These are phyloP conservation scores for Forsythia suspensa DNA, from an alignment of 257 asterid genomes.

Conservation along the genomic window DNA sequence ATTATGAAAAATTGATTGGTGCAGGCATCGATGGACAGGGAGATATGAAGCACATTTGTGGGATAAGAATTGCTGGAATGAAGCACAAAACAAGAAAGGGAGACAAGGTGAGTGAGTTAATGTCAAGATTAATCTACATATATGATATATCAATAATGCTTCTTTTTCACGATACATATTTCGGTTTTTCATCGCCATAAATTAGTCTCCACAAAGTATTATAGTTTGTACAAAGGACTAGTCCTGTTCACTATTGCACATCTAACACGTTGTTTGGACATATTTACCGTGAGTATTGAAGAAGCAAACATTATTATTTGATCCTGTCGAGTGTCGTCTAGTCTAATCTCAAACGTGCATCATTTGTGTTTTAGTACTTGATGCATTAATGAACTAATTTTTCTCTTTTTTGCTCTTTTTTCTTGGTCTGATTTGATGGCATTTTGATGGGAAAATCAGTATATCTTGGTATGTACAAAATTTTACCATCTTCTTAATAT, in stretches of 20 bases:
- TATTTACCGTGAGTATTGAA: no score
- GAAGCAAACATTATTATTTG: no score
- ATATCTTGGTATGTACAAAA: slow-evolving; percentile 62
- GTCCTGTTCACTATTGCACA: no score
- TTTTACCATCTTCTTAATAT: not conserved
- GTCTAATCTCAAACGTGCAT: not conserved
- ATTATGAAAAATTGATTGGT: not conserved
- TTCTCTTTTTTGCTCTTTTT: not conserved
- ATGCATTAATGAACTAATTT: not conserved
- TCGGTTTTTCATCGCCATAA: no score
- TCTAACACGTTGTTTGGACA: no score
- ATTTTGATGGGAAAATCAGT: slow-evolving; percentile 47
- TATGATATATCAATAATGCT: not conserved
- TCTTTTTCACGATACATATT: not conserved
- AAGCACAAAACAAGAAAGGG: slow-evolving; percentile 90
- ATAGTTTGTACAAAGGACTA: no score
- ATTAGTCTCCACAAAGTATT: no score
- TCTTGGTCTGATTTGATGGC: slow-evolving; percentile 23
- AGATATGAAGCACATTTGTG: slow-evolving; percentile 91
- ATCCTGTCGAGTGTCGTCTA: not conserved
- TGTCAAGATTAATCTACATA: not conserved
- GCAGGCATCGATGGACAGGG: slow-evolving; percentile 93
- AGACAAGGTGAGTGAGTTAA: slow-evolving; percentile 62
- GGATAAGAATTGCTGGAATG: slow-evolving; percentile 97
- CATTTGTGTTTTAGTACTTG: not conserved